Evolutionary conservation across 768 basidiomycete genomes (phyloP).

Genomic region (Rubroboletus satanas): DNA sequence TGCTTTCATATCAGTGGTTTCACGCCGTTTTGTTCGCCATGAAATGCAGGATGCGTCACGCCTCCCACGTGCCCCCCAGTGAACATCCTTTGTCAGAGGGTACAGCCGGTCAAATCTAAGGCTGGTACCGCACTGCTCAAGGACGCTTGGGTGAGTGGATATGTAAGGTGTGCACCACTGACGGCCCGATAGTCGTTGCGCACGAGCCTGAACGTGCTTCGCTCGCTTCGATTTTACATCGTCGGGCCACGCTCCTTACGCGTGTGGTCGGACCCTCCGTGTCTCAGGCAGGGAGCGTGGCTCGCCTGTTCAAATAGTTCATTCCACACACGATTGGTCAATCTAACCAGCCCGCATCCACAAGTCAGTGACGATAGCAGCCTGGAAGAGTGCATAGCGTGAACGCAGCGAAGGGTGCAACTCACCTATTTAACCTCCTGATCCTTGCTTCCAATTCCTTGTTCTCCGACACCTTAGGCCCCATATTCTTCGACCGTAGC

Average conservation of each 20-base stretch:
- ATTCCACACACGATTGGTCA: constrained; percentile 25
- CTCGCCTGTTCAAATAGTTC: constrained; percentile 21
- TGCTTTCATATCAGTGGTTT: constrained; percentile 32
- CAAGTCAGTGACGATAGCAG: constrained; percentile 27
- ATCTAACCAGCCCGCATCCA: constrained; percentile 29
- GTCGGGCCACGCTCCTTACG: constrained; percentile 23
- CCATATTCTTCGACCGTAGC: constrained; percentile 32
- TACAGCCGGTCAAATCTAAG: constrained; percentile 2
- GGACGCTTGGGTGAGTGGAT: constrained; percentile 13
- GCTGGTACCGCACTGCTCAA: constrained; percentile 11
- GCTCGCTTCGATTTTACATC: constrained; percentile 15
- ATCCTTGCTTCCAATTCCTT: constrained; percentile 37
- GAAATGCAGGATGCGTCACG: constrained; percentile 22
- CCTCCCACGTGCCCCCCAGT: constrained; percentile 23
- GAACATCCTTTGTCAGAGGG: not conserved
- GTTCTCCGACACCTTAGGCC: constrained; percentile 35
- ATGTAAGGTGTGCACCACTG: constrained; percentile 11
- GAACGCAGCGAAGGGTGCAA: constrained; percentile 41
- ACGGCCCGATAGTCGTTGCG: constrained; percentile 7
- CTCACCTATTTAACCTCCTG: constrained; percentile 29
- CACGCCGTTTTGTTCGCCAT: constrained; percentile 23
- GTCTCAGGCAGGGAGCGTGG: constrained; percentile 23
- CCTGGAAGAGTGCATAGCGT: constrained; percentile 38
- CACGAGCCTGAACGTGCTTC: constrained; percentile 2
- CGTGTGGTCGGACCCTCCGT: constrained; percentile 26